phyloP scores from a whole-genome alignment of 2,329 filamentous ascomycete genomes.

The Cercospora sesami region DNA sequence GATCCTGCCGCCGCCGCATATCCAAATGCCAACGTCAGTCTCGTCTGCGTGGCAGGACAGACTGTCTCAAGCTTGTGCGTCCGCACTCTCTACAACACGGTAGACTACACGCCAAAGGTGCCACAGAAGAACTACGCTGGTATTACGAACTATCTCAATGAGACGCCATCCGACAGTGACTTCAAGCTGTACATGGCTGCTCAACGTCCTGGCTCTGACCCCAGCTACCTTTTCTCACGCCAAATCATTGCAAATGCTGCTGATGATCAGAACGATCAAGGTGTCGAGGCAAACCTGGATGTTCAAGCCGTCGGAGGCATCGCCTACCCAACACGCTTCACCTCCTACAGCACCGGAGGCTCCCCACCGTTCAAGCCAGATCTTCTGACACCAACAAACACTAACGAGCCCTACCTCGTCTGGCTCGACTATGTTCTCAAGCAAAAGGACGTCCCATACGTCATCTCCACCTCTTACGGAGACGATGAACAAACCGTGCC shows the following conservation, averaged over 20 bases:
- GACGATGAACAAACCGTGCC: conserved; percentile 66
- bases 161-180: conserved; percentile 39
- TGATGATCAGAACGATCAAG: conserved; percentile 52
- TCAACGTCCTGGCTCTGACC: conserved; percentile 19
- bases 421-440: conserved; percentile 62
- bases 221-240: conserved; percentile 44
- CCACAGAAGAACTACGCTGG: conserved; percentile 39
- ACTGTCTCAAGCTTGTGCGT: conserved; percentile 55
- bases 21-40: conserved; percentile 8
- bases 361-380: conserved; percentile 51
- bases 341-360: conserved; percentile 61
- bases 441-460: conserved; percentile 57
- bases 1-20: background rate
- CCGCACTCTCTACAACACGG: conserved; percentile 52
- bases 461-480: conserved; percentile 65
- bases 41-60: conserved; percentile 16
- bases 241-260: conserved; percentile 58
- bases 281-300: conserved; percentile 64
- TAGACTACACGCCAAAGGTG: conserved; percentile 39
- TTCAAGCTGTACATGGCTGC: conserved; percentile 23
- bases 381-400: conserved; percentile 47
- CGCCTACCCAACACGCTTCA: conserved; percentile 50
- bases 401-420: conserved; percentile 66
- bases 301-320: conserved; percentile 42
- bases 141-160: conserved; percentile 48